Evolutionary conservation across 331 rosid species (phyloP).

Genomic region (Dryas integrifolia): DNA sequence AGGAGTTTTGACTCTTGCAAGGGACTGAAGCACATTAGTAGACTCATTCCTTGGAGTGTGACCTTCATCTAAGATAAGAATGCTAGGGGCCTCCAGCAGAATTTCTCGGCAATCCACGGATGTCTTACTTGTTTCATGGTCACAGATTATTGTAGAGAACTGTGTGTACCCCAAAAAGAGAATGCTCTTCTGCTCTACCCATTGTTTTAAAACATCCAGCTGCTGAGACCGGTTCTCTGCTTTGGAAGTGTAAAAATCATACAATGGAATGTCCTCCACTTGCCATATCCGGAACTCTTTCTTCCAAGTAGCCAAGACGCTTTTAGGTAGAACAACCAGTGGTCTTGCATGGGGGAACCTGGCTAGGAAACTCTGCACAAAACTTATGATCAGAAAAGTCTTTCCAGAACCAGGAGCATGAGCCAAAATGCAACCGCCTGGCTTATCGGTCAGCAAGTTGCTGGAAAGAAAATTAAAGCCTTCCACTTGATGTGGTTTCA

Average conservation of each 20-base stretch:
- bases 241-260: constrained; percentile 63
- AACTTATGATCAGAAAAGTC: constrained; percentile 90
- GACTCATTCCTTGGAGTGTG: constrained; percentile 86
- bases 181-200: constrained; percentile 72
- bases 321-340: constrained; percentile 85
- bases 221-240: constrained; percentile 75
- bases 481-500: constrained; percentile 87
- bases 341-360: constrained; percentile 83
- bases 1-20: constrained; percentile 70
- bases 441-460: constrained; percentile 65
- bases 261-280: constrained; percentile 75
- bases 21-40: constrained; percentile 72
- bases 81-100: constrained; percentile 57
- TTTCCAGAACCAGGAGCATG: constrained; percentile 98
- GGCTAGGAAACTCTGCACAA: constrained; percentile 85
- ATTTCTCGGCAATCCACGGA: constrained; percentile 62
- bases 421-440: constrained; percentile 94
- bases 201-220: constrained; percentile 58
- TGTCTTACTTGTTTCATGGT: constrained; percentile 27
- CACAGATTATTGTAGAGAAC: constrained; percentile 70
- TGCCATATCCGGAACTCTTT: constrained; percentile 84
- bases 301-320: constrained; percentile 78
- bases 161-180: constrained; percentile 89
- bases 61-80: constrained; percentile 89
- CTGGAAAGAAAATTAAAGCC: constrained; percentile 83